phyloP scores from a whole-genome alignment of 2,329 filamentous ascomycete species.

The Monosporascus sp. region DNA sequence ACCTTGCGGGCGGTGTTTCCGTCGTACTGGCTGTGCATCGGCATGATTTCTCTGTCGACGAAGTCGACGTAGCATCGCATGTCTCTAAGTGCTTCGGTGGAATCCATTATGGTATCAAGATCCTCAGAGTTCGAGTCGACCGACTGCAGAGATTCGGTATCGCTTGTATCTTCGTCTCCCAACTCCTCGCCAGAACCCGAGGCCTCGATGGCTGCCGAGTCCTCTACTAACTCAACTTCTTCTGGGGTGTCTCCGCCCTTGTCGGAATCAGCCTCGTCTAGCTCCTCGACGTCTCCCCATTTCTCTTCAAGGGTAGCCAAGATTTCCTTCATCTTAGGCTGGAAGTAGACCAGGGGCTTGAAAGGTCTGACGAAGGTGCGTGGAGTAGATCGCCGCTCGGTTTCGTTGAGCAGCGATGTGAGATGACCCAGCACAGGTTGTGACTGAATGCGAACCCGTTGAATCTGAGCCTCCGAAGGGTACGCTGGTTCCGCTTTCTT shows the following conservation, averaged over 20 bases:
- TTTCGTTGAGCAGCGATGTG: conserved; percentile 30
- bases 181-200: conserved; percentile 2
- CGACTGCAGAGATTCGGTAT: conserved; percentile 27
- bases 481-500: conserved; percentile 15
- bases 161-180: conserved; percentile 18
- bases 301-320: conserved; percentile 34
- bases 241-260: conserved; percentile 21
- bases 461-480: conserved; percentile 14
- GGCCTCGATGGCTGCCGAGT: conserved; percentile 9
- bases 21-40: conserved; percentile 24
- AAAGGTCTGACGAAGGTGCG: conserved; percentile 37
- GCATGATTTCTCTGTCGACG: conserved; percentile 36
- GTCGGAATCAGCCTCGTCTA: conserved; percentile 19
- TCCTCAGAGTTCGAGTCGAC: conserved; percentile 33
- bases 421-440: conserved; percentile 34
- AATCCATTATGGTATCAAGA: conserved; percentile 31
- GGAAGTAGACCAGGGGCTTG: conserved; percentile 34
- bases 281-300: conserved; percentile 33
- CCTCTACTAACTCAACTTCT: conserved; percentile 21
- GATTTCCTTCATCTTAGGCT: conserved; percentile 34
- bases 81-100: conserved; percentile 32
- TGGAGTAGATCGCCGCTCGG: conserved; percentile 28
- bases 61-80: conserved; percentile 40
- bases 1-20: conserved; percentile 25
- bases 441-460: conserved; percentile 35